These are phyloP conservation scores for Macadamia tetraphylla DNA, from an alignment of 164 flowering plant genomes.

Conservation along the genomic window DNA sequence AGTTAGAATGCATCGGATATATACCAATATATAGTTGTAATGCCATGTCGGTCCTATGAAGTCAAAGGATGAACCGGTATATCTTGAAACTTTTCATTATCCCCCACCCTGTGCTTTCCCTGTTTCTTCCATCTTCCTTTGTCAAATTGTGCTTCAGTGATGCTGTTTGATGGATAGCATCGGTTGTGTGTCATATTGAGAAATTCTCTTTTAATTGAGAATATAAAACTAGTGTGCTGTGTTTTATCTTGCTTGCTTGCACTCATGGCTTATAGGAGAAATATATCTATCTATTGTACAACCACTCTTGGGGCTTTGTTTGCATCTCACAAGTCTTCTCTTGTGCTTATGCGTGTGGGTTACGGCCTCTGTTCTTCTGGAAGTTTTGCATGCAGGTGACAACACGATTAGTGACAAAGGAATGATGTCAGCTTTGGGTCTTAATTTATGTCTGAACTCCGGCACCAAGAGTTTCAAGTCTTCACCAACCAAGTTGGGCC, in stretches of 20 bases:
- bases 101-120: conserved; percentile 12
- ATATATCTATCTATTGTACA: too few relatives aligned
- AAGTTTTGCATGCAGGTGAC: too few relatives aligned
- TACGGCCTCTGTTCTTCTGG: too few relatives aligned
- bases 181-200: conserved; percentile 29
- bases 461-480: too few relatives aligned
- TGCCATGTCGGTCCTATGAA: conserved; percentile 25
- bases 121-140: neutral
- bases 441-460: too few relatives aligned
- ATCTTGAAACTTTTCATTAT: conserved; percentile 15
- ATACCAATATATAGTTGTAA: conserved; percentile 32
- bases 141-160: conserved; percentile 20
- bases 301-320: too few relatives aligned
- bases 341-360: too few relatives aligned
- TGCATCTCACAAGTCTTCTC: too few relatives aligned
- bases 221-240: neutral
- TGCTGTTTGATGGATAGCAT: conserved; percentile 33
- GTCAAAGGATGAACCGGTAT: conserved; percentile 15
- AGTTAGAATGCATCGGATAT: conserved; percentile 16
- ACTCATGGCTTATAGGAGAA: too few relatives aligned
- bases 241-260: neutral
- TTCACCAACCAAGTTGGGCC: too few relatives aligned
- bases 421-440: too few relatives aligned
- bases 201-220: neutral
- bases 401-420: too few relatives aligned